Conservation (phyloP, 768 basidiomycete genomes). For the Leccinum rimulosum region DNA sequence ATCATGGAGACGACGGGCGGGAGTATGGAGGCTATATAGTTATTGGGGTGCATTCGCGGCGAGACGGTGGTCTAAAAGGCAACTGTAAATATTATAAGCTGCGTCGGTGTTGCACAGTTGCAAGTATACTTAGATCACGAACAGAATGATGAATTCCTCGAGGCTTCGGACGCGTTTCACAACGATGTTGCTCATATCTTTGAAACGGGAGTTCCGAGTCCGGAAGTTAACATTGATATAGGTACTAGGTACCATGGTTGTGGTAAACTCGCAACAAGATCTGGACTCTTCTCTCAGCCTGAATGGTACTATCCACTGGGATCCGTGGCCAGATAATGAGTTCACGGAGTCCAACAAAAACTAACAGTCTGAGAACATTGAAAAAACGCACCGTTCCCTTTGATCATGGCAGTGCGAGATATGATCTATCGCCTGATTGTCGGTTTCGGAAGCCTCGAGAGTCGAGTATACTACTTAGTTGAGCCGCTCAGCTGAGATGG, state of each 20-base stretch:
- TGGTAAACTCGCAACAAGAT: too few species aligned
- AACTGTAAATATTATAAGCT: too few species aligned
- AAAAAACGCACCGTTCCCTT: background rate
- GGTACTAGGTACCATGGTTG: background rate
- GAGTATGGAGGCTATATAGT: constrained; percentile 62
- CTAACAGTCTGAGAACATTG: too few species aligned
- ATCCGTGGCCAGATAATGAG: too few species aligned
- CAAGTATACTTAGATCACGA: background rate
- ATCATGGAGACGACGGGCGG: constrained; percentile 39
- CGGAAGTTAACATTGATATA: too few species aligned
- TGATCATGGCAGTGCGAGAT: background rate
- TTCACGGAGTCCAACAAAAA: too few species aligned
- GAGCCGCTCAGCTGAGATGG: background rate
- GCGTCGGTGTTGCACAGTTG: background rate
- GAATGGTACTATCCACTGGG: background rate
- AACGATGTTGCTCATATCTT: too few species aligned
- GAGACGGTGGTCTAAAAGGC: constrained; percentile 38
- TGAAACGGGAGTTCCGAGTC: background rate
- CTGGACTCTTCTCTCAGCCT: too few species aligned
- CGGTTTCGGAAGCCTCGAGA: background rate
- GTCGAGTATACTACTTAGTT: too few species aligned
- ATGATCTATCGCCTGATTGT: background rate
- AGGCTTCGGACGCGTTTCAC: background rate
- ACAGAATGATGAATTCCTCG: background rate
- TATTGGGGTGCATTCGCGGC: constrained; percentile 73